phyloP scores from a whole-genome alignment of 2,329 filamentous ascomycete genomes.

The Aureobasidium lini region DNA sequence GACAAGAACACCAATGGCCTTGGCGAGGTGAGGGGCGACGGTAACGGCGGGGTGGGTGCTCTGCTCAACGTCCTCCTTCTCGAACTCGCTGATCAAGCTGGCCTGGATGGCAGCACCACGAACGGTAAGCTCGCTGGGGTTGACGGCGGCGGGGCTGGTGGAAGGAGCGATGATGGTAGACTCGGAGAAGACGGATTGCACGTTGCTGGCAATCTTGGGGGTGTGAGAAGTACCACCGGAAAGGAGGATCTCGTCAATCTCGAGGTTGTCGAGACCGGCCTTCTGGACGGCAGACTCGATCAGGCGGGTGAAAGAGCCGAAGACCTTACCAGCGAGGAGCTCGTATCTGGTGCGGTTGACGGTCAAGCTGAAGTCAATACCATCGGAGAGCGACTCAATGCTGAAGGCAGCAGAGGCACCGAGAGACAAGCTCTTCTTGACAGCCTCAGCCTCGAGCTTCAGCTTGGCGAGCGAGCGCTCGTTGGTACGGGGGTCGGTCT shows the following conservation, averaged over 20 bases:
- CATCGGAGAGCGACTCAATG: conserved; percentile 82
- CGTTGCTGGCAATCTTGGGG: conserved; percentile 79
- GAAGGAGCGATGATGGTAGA: conserved; percentile 79
- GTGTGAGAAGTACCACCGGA: conserved; percentile 89
- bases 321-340: conserved; percentile 76
- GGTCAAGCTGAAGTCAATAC: conserved; percentile 82
- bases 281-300: conserved; percentile 83
- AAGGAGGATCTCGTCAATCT: conserved; percentile 91
- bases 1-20: conserved; percentile 78
- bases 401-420: conserved; percentile 85
- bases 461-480: conserved; percentile 81
- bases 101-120: conserved; percentile 94
- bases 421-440: conserved; percentile 86
- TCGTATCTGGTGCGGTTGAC: conserved; percentile 94
- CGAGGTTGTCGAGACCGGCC: conserved; percentile 82
- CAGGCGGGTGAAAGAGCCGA: conserved; percentile 78
- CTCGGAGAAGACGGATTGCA: conserved; percentile 72
- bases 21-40: conserved; percentile 80
- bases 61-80: conserved; percentile 87
- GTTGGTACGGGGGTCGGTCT: conserved; percentile 76
- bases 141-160: conserved; percentile 69
- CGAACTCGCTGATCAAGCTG: conserved; percentile 88
- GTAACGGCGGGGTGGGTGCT: conserved; percentile 93
- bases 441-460: conserved; percentile 79
- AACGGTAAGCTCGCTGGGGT: conserved; percentile 83